Percentiles rank a stretch among this genome's conserved stretches.
Evolutionary conservation across 2,329 filamentous ascomycete genomes (phyloP).

Genomic region (Ceratocystis huliohia): DNA sequence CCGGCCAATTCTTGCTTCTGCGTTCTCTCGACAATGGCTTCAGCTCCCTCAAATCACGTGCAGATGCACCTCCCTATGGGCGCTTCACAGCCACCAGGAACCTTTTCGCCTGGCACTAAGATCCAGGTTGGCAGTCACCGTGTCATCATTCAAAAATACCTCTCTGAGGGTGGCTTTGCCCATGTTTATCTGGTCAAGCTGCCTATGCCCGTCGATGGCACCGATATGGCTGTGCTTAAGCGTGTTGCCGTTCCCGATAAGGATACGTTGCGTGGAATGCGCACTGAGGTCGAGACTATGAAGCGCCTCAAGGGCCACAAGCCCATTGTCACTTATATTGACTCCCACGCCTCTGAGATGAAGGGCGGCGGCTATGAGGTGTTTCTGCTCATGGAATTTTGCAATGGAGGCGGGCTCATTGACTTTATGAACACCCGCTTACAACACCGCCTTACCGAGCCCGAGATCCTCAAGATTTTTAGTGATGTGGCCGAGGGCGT

Average conservation of each 20-base stretch:
- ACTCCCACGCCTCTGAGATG: conserved; percentile 92
- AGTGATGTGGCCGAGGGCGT: conserved; percentile 91
- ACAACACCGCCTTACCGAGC: conserved; percentile 91
- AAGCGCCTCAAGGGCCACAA: conserved; percentile 96
- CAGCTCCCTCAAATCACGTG: conserved; percentile 17
- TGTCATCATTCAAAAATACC: conserved; percentile 89
- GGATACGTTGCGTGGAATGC: conserved; percentile 86
- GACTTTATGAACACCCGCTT: conserved; percentile 99
- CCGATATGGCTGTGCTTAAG: conserved; percentile 77
- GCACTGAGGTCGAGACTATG: conserved; percentile 98
- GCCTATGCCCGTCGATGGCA: conserved; percentile 60
- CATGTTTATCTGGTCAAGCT: conserved; percentile 95
- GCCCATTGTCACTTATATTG: conserved; percentile 94
- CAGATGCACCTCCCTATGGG: conserved; percentile 28
- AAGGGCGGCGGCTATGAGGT: conserved; percentile 92
- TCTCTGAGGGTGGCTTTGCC: conserved; percentile 95
- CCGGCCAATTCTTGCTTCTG: background rate
- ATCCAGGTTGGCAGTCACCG: conserved; percentile 89
- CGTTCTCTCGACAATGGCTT: conserved; percentile 16
- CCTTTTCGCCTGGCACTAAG: conserved; percentile 86
- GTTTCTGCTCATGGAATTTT: conserved; percentile 96
- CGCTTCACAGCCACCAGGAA: conserved; percentile 55
- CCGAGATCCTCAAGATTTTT: conserved; percentile 95
- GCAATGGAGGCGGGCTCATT: conserved; percentile 85
- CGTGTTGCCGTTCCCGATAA: conserved; percentile 94